Base-by-base conservation (phyloP, 371 early-diverging fungal genomes). In the Syncephalastrum racemosum region DNA sequence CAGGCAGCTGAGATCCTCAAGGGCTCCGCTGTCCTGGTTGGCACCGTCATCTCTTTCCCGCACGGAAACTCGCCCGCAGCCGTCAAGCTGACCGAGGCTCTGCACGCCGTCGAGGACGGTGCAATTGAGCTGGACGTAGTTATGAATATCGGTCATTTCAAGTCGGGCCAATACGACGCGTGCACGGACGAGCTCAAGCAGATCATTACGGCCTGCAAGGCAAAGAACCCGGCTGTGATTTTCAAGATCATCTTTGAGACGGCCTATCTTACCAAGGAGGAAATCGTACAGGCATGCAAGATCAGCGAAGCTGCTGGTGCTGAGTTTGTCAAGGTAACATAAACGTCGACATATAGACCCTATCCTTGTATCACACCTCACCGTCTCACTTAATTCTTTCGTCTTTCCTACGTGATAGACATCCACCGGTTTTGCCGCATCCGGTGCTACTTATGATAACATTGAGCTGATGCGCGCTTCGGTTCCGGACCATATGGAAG, bases 211-310 rank as follows among this genome's bases (percentile, higher is more conserved):
- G 59, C 72, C 2, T 71, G 77, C 49, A 83, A 83, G 59, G 51
- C 25, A 6, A 71, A 70, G 56, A 62, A 75, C 16, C 64, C 72
- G 4, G 39, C 66, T 13, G 82, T 83, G 24, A 69, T 78, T n/a
- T 72, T 84, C 59, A 86, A 86, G 62, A 81, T 86, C 22, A 86
- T 86, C 6, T 82, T 86, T 42, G 87, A 86, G 58, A 85, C 80
- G 42, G 80, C 82, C 22, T 73, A 85, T 49, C 68, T 86, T 15
- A 82, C 75, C 15, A 75, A 83, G 6, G 84, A 78, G 10, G 82
- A 86, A 51, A 86, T 82, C 51, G 60, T 73, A 5, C 55, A 64
- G 19, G 84, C 83, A 0, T 85, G 87, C 58, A 61, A 68, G 57
- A 57, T 79, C 7, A 56, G 77, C 0, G 68, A 72, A 23, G 72